These are phyloP conservation scores for Ambrosia hybrid DNA, from an alignment of 140 eudicot genomes.

Conservation along the genomic window DNA sequence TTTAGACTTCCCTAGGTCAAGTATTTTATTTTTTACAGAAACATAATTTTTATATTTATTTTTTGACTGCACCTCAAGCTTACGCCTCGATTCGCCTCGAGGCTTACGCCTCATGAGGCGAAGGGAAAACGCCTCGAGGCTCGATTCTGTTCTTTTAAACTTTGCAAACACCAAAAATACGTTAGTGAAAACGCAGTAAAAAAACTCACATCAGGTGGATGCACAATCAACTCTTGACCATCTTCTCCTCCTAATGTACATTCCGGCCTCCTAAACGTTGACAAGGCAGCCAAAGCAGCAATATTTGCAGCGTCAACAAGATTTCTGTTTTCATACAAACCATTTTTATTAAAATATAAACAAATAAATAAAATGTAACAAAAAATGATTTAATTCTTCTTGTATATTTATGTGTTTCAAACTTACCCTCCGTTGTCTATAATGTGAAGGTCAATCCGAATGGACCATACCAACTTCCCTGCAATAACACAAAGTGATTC, in stretches of 20 bases:
- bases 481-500: constrained; percentile 96
- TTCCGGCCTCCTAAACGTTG: constrained; percentile 88
- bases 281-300: constrained; percentile 93
- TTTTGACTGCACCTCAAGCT: no score
- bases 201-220: constrained; percentile 71
- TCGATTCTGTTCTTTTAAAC: no score
- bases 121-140: no score
- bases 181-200: not conserved
- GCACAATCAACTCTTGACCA: constrained; percentile 84
- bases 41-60: no score
- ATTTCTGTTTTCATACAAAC: constrained; percentile 52
- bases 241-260: constrained; percentile 92
- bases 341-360: not conserved
- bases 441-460: constrained; percentile 87
- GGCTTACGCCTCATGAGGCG: no score
- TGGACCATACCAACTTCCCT: constrained; percentile 92
- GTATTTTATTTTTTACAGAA: no score
- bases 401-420: not conserved
- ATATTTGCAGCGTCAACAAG: constrained; percentile 98
- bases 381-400: no score
- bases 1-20: no score
- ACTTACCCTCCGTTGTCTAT: constrained; percentile 95
- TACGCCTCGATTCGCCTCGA: no score
- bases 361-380: not conserved
- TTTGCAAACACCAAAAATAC: not conserved